Evolutionary conservation across 2,329 filamentous ascomycete genomes (phyloP), one percentile per base, ranked within the genome.

Genomic region (Phoma herbarum): DNA sequence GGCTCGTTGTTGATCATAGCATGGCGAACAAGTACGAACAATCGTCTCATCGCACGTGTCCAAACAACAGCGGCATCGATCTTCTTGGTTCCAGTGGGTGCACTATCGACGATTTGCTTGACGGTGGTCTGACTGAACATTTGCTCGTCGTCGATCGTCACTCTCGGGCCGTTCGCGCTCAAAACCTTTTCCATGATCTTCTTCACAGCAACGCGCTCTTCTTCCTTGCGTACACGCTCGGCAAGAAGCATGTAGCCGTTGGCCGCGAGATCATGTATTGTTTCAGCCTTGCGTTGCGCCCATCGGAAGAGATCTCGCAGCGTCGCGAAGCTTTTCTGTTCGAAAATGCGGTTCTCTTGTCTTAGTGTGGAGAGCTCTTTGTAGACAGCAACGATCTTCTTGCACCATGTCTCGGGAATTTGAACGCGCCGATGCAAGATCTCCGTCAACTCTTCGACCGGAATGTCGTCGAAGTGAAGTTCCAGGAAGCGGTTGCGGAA

Each of bases 401-500:
- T 87, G 74, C 94, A 97, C 80, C 97, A 95, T 0, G 93, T 94
- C 4, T 94, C 92, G 0, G 95, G 92, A 14, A 96, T 93, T 68
- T 93, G 87, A 59, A 93, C 96, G 60, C 96, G 86, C 73, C 92
- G 89, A 72, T 96, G 91, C 31, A 99, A 76, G 68, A 99, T 99
- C 41, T 88, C 91, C 70, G 96, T 92, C 43, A 99, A 81, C 73
- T 99, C 96, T 63, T 92, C 89, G 73, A 98, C 92, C 0, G 95
- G 95, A 23, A 99, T 99, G 71, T 99, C 96, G 68, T 98, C 95
- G 70, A 97, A 98, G 76, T 99, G 95, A 4, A 99, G 82, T 77
- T 99, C 95, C 3, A 99, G 84, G 70, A 99, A 99, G 70, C 95
- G 87, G 75, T 99, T 99, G 53, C 96, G 88, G 78, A 99, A 99